These are phyloP conservation scores for Gracilaria gracilis DNA, from an alignment of 23 red algal genomes.

Conservation along the genomic window DNA sequence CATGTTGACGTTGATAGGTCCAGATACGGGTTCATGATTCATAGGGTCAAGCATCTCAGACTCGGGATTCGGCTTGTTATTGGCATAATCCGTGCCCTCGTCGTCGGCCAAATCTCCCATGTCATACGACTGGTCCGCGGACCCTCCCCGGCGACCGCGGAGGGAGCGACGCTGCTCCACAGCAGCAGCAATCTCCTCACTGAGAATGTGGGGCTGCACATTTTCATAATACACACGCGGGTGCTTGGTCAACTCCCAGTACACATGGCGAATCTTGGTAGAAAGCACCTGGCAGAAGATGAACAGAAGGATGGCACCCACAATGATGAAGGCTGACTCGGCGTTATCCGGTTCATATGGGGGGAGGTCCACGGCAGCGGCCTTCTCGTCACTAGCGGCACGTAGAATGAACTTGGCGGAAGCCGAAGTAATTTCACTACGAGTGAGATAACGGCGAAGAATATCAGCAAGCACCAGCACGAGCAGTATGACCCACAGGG, in stretches of 20 bases:
- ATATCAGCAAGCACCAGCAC: constrained; percentile 54
- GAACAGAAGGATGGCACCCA: constrained; percentile 16
- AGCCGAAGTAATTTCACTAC: neutral
- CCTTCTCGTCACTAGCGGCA: neutral
- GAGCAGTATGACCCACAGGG: constrained; percentile 64
- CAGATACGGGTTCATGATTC: constrained; percentile 16
- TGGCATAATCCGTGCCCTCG: neutral
- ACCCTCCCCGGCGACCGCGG: neutral
- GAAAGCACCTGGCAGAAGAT: constrained; percentile 35
- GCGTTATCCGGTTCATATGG: constrained; percentile 37
- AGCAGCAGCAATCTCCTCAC: constrained; percentile 27
- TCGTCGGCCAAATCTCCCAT: constrained; percentile 14
- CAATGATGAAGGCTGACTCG: constrained; percentile 65
- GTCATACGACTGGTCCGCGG: neutral
- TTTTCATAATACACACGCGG: constrained; percentile 72
- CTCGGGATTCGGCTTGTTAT: neutral
- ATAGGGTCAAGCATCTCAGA: constrained; percentile 43
- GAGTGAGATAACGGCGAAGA: constrained; percentile 48
- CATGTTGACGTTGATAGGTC: neutral
- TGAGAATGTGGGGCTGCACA: constrained; percentile 30
- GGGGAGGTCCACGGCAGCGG: neutral
- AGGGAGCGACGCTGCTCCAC: neutral
- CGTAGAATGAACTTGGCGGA: constrained; percentile 12
- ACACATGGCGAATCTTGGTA: constrained; percentile 67
- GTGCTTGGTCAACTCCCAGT: constrained; percentile 75